Base-by-base conservation (phyloP, 441 rosid species). In the Raphanus hybrid region DNA sequence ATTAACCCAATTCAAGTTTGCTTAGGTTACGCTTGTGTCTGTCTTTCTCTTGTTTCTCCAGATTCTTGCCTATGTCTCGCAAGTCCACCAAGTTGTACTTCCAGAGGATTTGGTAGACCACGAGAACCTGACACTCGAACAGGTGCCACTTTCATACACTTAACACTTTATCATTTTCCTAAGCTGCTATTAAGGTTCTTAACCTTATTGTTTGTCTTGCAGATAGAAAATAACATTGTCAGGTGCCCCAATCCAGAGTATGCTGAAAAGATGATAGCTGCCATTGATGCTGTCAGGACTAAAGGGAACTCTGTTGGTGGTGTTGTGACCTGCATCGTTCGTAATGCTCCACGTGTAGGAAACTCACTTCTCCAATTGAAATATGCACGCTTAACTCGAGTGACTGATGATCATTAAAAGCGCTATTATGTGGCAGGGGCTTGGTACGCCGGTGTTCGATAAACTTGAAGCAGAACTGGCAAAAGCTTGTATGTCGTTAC, bases 381-480 rank as follows among this genome's bases (percentile, higher is more conserved):
- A 6, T 35, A 7, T 7, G 15, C 11, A n/a, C n/a, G n/a, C n/a
- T n/a, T 29, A 41, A 73, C 2, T 43, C 12, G 2, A 52, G 67
- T 0, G 8, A 64, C 2, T 23, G 5, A 58, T 75, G 39, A 45
- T 35, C 18, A 52, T 71, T 84, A 62, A 77, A 77, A 74, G 1
- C 32, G 48, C 1, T 73, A 48, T 50, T 55, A 82, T 82, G 43
- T 1, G 23, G 23, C 90, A 95, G 99, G 99, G 99, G 75, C 99
- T 95, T 67, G 98, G 99, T 79, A 88, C 99, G 34, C 99, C 99
- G 3, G 99, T 95, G 66, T 95, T 95, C 23, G 96, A 91, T 85
- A 95, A 95, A 82, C 93, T 95, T 80, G 98, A 95, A 84, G 98
- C 96, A 16, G 90, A 93, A 85, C 86, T 95, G 63, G 99, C 98